phyloP scores from a whole-genome alignment of 2,329 filamentous ascomycete genomes.

The Tolypocladium paradoxum region DNA sequence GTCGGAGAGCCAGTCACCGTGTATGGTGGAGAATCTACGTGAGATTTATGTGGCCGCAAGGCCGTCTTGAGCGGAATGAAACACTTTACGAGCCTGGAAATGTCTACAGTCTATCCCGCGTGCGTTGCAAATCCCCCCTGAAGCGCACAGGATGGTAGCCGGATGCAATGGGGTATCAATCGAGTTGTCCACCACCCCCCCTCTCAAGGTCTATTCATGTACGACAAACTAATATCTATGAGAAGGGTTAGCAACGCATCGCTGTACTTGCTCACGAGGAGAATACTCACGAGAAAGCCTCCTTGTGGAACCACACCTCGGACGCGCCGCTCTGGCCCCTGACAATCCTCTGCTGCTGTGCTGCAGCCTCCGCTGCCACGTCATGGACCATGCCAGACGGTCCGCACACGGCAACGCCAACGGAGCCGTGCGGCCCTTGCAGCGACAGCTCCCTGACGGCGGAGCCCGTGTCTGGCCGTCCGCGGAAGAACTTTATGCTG shows the following conservation, averaged over 20 bases:
- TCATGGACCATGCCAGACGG: slow-evolving; percentile 13
- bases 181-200: not conserved
- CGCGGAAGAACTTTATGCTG: slow-evolving; percentile 4
- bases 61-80: not conserved
- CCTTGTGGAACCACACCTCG: slow-evolving; percentile 15
- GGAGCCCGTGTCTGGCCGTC: slow-evolving; percentile 8
- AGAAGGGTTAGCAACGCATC: not conserved
- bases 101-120: not conserved
- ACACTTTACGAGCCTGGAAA: not conserved
- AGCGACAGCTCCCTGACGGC: slow-evolving; percentile 1
- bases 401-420: slow-evolving; percentile 13
- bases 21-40: not conserved
- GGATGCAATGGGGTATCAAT: not conserved
- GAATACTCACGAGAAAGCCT: slow-evolving; percentile 11
- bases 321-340: slow-evolving; percentile 3
- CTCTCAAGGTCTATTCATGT: not conserved
- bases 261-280: too few relatives aligned
- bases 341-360: slow-evolving; percentile 9
- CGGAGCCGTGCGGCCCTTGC: slow-evolving; percentile 1
- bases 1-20: slow-evolving; percentile 36
- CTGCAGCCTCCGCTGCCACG: slow-evolving; percentile 8
- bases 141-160: not conserved
- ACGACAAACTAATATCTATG: not conserved
- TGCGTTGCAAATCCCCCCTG: not conserved
- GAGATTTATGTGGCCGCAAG: not conserved